phyloP scores from a whole-genome alignment of 75 land plant genomes.

The Pseudotsuga menziesii region DNA sequence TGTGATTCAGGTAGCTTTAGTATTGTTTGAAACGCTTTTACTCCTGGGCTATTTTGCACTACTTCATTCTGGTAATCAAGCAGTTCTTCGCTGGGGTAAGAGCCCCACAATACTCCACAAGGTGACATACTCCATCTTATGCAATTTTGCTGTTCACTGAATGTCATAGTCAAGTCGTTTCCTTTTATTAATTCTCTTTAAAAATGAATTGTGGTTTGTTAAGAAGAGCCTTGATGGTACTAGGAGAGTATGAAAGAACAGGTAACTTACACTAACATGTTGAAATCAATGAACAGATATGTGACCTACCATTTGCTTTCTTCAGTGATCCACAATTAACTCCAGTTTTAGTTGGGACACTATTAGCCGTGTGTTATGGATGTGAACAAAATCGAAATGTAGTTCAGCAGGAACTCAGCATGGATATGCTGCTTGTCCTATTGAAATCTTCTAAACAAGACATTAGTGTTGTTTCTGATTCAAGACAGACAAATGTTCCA shows the following conservation, averaged over 20 bases:
- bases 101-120: constrained; percentile 94
- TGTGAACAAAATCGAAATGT: constrained; percentile 88
- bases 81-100: constrained; percentile 95
- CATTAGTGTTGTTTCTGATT: constrained; percentile 7
- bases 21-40: constrained; percentile 72
- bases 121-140: constrained; percentile 25
- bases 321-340: constrained; percentile 88
- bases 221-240: not conserved
- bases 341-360: constrained; percentile 76
- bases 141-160: not conserved
- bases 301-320: constrained; percentile 93
- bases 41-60: constrained; percentile 83
- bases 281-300: constrained; percentile 45
- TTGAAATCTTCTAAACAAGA: constrained; percentile 54
- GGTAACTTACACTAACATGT: constrained; percentile 5
- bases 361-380: constrained; percentile 80
- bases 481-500: constrained; percentile 2
- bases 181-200: not conserved
- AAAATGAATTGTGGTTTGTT: not conserved
- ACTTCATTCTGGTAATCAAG: constrained; percentile 85
- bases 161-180: not conserved
- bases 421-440: constrained; percentile 81
- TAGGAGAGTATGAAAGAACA: constrained; percentile 2
- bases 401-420: constrained; percentile 82
- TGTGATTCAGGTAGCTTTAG: constrained; percentile 62